Percentiles rank a stretch among this genome's conserved stretches.
Evolutionary conservation across 2,329 filamentous ascomycete species (phyloP).

Genomic region (Domatiomyces globalis): DNA sequence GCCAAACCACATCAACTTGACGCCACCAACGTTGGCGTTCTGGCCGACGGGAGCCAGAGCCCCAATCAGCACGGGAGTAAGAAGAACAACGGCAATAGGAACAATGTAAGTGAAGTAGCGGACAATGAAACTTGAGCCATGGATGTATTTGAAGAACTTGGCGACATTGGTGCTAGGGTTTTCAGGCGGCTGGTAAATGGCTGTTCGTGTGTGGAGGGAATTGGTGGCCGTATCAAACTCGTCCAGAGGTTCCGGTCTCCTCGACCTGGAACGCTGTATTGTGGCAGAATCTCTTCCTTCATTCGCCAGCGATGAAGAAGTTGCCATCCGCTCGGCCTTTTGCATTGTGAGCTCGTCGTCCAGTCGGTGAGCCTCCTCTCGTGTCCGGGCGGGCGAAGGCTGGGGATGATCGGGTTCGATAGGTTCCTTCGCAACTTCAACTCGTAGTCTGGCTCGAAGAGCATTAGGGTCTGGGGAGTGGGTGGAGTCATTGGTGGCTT

Average conservation of each 20-base stretch:
- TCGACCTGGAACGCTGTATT: conserved; percentile 39
- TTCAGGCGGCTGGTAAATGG: conserved; percentile 50
- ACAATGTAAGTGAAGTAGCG: conserved; percentile 60
- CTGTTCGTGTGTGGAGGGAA: conserved; percentile 52
- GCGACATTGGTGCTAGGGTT: conserved; percentile 48
- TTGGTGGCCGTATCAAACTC: conserved; percentile 56
- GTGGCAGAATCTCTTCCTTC: conserved; percentile 27
- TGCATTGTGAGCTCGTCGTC: conserved; percentile 54
- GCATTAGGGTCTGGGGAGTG: conserved; percentile 18
- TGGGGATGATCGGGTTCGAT: conserved; percentile 20
- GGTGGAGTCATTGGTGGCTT: conserved; percentile 10
- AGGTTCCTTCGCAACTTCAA: conserved; percentile 31
- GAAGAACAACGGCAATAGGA: conserved; percentile 48
- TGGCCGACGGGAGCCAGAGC: conserved; percentile 39
- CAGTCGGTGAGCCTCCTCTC: conserved; percentile 47
- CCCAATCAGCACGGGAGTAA: conserved; percentile 55
- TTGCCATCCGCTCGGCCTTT: conserved; percentile 48
- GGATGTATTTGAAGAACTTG: conserved; percentile 50
- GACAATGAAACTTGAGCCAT: conserved; percentile 50
- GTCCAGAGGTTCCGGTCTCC: conserved; percentile 44
- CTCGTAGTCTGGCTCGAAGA: conserved; percentile 33
- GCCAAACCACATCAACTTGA: conserved; percentile 75
- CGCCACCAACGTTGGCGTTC: conserved; percentile 55
- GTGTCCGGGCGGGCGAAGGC: conserved; percentile 40
- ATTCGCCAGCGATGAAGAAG: conserved; percentile 22